Evolutionary conservation across 2,329 filamentous ascomycete genomes (phyloP).

Genomic region (Colletotrichum sp.): DNA sequence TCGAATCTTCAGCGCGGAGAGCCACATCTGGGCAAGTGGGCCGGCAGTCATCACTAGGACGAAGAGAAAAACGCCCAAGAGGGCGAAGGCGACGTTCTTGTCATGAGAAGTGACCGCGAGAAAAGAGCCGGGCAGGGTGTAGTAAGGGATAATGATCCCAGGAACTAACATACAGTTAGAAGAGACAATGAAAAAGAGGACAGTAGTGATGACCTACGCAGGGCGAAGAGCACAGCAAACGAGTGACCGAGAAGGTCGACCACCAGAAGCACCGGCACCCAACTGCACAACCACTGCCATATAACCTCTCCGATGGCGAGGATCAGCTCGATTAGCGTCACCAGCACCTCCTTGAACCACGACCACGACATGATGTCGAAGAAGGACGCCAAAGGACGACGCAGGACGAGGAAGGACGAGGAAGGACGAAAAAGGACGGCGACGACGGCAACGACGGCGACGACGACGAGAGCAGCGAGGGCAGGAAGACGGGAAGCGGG

Average conservation of each 20-base stretch:
- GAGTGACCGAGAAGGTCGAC: neutral
- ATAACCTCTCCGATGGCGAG: accelerated
- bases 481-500: no score
- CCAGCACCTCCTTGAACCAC: neutral
- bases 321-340: neutral
- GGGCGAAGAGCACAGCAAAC: accelerated
- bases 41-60: neutral
- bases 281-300: accelerated
- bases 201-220: neutral
- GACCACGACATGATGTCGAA: no score
- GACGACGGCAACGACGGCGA: no score
- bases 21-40: neutral
- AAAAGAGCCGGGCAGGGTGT: no score
- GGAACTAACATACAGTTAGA: neutral
- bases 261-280: neutral
- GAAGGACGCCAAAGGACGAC: neutral
- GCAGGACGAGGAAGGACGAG: neutral
- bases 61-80: neutral
- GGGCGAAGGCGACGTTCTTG: neutral
- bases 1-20: neutral
- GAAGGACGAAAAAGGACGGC: neutral
- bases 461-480: no score
- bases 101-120: neutral
- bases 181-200: neutral
- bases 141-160: neutral